These are phyloP conservation scores for Boletus insuetus DNA, from an alignment of 768 basidiomycete species.

Conservation along the genomic window DNA sequence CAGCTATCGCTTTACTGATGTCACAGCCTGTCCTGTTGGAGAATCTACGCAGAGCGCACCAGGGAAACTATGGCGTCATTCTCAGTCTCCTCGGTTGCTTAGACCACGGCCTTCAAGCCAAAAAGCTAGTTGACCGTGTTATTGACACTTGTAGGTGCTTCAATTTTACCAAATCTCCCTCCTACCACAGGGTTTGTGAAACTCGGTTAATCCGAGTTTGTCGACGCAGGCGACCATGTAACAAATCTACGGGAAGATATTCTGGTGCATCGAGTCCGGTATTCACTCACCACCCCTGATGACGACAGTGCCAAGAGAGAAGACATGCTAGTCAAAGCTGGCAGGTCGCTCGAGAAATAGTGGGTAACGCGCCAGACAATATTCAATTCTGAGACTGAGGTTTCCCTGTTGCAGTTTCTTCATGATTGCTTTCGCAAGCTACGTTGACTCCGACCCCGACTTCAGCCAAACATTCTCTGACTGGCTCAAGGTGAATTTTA, in stretches of 20 bases:
- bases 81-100: slow-evolving; percentile 91
- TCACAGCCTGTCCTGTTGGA: slow-evolving; percentile 78
- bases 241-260: slow-evolving; percentile 90
- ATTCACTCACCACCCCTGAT: slow-evolving; percentile 78
- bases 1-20: slow-evolving; percentile 83
- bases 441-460: slow-evolving; percentile 65
- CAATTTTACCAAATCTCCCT: not conserved
- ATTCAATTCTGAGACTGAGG: not conserved
- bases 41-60: slow-evolving; percentile 83
- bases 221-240: slow-evolving; percentile 76
- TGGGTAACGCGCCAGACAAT: slow-evolving; percentile 36
- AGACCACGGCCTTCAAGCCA: slow-evolving; percentile 82
- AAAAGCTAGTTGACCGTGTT: slow-evolving; percentile 85
- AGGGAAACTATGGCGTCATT: slow-evolving; percentile 90
- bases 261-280: slow-evolving; percentile 76
- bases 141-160: slow-evolving; percentile 64
- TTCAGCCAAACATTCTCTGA: slow-evolving; percentile 71
- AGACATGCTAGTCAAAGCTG: slow-evolving; percentile 59
- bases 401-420: slow-evolving; percentile 67
- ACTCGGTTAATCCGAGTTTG: slow-evolving; percentile 5
- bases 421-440: slow-evolving; percentile 90
- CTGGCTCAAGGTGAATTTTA: slow-evolving; percentile 66
- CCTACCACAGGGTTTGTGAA: not conserved
- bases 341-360: slow-evolving; percentile 87
- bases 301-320: slow-evolving; percentile 53